Percentiles rank a stretch among this genome's conserved stretches.
Conservation (phyloP, 192 early-diverging fungal species). For the Backusella liffmaniae region DNA sequence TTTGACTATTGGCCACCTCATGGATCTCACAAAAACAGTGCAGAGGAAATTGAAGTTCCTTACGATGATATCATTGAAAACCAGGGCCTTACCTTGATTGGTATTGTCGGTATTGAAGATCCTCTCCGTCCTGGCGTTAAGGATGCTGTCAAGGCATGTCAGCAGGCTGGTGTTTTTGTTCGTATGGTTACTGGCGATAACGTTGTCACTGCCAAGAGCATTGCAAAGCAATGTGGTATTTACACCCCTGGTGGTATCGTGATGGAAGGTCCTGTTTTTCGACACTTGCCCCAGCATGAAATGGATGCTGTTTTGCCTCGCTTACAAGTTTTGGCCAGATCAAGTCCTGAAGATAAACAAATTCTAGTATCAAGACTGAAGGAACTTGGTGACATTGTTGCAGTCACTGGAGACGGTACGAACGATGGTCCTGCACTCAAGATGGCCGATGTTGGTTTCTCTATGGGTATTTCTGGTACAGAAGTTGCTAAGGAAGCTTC, state of each 20-base stretch:
- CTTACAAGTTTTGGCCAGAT: conserved; percentile 93
- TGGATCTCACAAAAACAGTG: background rate
- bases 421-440: conserved; percentile 97
- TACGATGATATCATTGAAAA: conserved; percentile 55
- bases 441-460: conserved; percentile 95
- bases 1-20: conserved; percentile 62
- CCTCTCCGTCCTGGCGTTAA: conserved; percentile 94
- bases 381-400: conserved; percentile 90
- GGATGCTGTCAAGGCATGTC: conserved; percentile 86
- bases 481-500: conserved; percentile 99
- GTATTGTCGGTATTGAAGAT: conserved; percentile 96
- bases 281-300: conserved; percentile 75
- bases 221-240: conserved; percentile 94
- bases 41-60: conserved; percentile 49
- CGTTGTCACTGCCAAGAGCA: conserved; percentile 86
- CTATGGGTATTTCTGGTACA: conserved; percentile 99
- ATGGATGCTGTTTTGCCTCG: conserved; percentile 92
- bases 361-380: conserved; percentile 89
- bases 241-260: conserved; percentile 83
- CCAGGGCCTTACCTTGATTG: conserved; percentile 66
- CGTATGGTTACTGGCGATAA: conserved; percentile 99
- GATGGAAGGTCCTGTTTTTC: conserved; percentile 96
- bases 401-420: conserved; percentile 99
- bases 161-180: conserved; percentile 90
- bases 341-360: conserved; percentile 94